Conservation (phyloP, 768 basidiomycete genomes). For the Auricularia heimuer region DNA sequence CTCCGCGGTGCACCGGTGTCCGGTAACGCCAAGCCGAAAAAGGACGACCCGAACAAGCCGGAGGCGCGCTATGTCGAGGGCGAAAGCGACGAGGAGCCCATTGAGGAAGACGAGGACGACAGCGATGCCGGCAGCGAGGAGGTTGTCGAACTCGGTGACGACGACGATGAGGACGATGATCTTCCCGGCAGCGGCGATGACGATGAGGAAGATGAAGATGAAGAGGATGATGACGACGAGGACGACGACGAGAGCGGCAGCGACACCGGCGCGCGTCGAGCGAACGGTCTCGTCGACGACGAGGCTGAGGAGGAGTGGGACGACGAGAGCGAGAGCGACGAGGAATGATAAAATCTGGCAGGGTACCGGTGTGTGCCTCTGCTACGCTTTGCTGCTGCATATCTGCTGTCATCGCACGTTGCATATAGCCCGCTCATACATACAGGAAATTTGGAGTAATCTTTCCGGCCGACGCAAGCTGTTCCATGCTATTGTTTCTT, state of each 20-base stretch:
- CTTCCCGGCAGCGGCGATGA: conserved; percentile 53
- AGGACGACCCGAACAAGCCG: conserved; percentile 25
- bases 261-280: conserved; percentile 8
- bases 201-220: conserved; percentile 39
- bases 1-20: conserved; percentile 58
- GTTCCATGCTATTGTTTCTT: no score
- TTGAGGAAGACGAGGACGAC: conserved; percentile 48
- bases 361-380: not conserved
- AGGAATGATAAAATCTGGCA: conserved; percentile 9
- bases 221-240: conserved; percentile 34
- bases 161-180: conserved; percentile 48
- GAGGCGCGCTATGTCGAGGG: conserved; percentile 64
- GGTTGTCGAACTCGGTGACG: conserved; percentile 19
- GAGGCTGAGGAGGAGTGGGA: conserved; percentile 20
- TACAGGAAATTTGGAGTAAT: conserved; percentile 5
- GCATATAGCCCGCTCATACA: not conserved
- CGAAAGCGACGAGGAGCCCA: conserved; percentile 48
- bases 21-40: conserved; percentile 29
- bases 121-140: conserved; percentile 66
- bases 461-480: no score
- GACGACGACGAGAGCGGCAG: conserved; percentile 31
- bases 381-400: not conserved
- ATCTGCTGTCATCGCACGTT: not conserved
- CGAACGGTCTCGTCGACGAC: conserved; percentile 20
- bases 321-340: conserved; percentile 15